Base-by-base conservation (phyloP, 2,329 filamentous ascomycete species). In the Tolypocladium capitatum region DNA sequence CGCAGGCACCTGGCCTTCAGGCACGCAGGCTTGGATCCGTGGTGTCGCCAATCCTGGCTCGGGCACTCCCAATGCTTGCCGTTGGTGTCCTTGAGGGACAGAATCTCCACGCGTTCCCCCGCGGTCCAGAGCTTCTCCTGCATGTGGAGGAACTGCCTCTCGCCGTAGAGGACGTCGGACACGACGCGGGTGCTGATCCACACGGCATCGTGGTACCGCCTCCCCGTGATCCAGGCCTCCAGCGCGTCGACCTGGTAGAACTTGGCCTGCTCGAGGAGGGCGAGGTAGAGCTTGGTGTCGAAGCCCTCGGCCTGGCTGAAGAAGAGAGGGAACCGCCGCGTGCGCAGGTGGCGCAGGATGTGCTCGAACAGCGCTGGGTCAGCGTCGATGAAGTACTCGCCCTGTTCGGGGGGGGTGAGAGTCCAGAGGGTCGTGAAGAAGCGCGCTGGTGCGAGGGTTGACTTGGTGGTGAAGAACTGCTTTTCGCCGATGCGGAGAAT, bases 301-400 rank as follows among this genome's bases (percentile, higher is more conserved):
- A 66, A 66, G 5, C 65, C 61, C 1, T 47, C 46, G 5, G 49
- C 51, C 1, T 43, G 45, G 31, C 53, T 46, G 49, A 58, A 69
- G 53, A 67, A 65, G 6, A 70, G 47, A 0, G 67, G 64, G 46
- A 60, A 59, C 18, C 57, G 51, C 7, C 58, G 56, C 5, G 58
- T 59, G 32, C 63, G 61, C 41, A 68, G 58, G 52, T 62, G 64
- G 14, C 58, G 55, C 30, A 67, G 56, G 46, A 68, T 54, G 45
- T 68, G 58, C 14, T 53, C 50, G 51, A 70, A 69, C 6, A 65
- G 46, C 3, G 56, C 56, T 0, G 61, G 58, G 47, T 69, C 66
- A 0, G 60, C 59, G 50, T 69, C 66, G 33, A 70, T 48, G 52
- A 68, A 68, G 54, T 64, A 66, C 14, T 60, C 45, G 18, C 49